These are phyloP conservation scores for Pilaira anomala DNA, from an alignment of 192 early-diverging fungal genomes.

Conservation along the genomic window DNA sequence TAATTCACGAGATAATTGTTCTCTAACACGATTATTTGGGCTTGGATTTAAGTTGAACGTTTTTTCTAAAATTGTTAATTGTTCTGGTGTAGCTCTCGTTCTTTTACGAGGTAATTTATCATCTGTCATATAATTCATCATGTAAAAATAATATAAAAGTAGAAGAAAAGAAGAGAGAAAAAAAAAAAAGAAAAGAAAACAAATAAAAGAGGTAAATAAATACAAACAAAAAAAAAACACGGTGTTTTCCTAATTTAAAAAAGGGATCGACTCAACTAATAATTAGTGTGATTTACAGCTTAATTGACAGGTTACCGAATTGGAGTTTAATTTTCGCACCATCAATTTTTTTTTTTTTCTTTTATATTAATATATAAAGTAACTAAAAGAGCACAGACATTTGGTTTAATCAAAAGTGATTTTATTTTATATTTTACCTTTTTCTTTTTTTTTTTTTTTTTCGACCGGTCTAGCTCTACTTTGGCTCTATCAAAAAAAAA, in stretches of 20 bases:
- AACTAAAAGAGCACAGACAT: too few relatives aligned
- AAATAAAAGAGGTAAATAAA: slow-evolving; percentile 8
- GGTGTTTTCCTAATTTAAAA: neutral
- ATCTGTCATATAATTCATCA: slow-evolving; percentile 1
- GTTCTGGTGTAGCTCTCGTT: slow-evolving; percentile 63
- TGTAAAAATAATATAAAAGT: neutral
- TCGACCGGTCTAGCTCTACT: too few relatives aligned
- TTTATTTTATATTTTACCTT: too few relatives aligned
- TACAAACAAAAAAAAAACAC: neutral
- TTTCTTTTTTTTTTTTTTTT: too few relatives aligned
- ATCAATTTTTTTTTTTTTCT: neutral
- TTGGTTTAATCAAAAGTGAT: too few relatives aligned
- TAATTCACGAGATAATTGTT: slow-evolving; percentile 64
- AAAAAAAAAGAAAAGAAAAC: slow-evolving; percentile 13
- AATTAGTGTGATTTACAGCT: neutral
- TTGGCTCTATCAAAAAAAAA: neutral
- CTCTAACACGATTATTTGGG: slow-evolving; percentile 62
- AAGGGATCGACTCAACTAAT: too few relatives aligned
- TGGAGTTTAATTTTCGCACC: neutral
- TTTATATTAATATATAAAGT: too few relatives aligned
- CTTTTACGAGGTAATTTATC: slow-evolving; percentile 47
- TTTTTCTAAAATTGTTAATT: slow-evolving; percentile 62
- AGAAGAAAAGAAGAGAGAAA: neutral
- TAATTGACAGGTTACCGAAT: slow-evolving; percentile 24
- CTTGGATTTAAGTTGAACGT: slow-evolving; percentile 66